phyloP scores from a whole-genome alignment of 164 flowering plant species.

The Houttuynia cordata region DNA sequence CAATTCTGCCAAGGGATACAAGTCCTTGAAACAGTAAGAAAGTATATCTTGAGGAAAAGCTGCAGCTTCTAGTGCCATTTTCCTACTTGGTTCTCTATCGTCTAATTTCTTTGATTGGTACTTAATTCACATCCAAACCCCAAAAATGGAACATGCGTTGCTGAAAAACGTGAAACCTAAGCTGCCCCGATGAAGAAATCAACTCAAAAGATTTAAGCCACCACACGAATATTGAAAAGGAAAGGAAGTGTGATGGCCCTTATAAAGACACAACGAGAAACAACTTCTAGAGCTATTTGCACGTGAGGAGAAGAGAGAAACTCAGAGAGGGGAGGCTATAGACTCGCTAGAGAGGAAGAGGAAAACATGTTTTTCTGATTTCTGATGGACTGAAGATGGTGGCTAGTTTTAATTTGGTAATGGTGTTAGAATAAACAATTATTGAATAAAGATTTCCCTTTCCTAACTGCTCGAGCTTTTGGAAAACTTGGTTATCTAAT shows the following conservation, averaged over 20 bases:
- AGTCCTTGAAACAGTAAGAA: conserved; percentile 25
- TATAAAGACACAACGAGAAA: conserved; percentile 16
- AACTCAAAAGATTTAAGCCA: not conserved
- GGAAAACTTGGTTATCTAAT: too few species aligned
- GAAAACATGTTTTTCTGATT: not conserved
- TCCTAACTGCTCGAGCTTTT: too few species aligned
- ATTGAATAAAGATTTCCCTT: too few species aligned
- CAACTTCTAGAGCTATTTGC: conserved; percentile 20
- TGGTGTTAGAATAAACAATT: too few species aligned
- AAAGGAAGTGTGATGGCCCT: not conserved
- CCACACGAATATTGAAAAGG: conserved; percentile 2
- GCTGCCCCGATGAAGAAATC: conserved; percentile 8
- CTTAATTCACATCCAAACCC: not conserved
- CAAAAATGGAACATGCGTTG: not conserved
- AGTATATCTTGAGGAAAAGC: conserved; percentile 43
- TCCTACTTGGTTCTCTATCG: conserved; percentile 4
- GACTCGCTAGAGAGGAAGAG: not conserved
- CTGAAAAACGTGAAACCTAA: not conserved
- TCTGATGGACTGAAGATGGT: not conserved
- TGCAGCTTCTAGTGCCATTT: conserved; percentile 66
- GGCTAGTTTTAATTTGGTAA: conserved; percentile 26
- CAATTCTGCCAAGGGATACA: conserved; percentile 17
- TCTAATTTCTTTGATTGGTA: conserved; percentile 1
- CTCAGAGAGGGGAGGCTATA: not conserved
- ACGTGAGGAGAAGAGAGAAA: conserved; percentile 22